Evolutionary conservation across 2,329 filamentous ascomycete genomes (phyloP).

Genomic region (Paraphaeosphaeria minitans): DNA sequence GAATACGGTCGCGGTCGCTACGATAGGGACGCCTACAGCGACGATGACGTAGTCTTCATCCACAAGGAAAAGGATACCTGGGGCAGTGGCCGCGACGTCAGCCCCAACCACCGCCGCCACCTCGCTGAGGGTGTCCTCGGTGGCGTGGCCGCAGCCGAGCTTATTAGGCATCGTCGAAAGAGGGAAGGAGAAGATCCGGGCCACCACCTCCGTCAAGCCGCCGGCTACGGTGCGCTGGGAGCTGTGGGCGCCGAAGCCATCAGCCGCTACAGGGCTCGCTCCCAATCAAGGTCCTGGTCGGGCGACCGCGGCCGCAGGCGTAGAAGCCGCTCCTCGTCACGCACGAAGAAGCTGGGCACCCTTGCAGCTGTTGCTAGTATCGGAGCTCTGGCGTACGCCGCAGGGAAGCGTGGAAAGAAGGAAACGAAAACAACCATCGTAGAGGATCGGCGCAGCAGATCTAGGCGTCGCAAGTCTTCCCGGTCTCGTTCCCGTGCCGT

Average conservation of each 20-base stretch:
- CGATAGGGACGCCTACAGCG: constrained; percentile 59
- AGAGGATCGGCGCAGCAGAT: constrained; percentile 55
- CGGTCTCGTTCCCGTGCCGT: constrained; percentile 26
- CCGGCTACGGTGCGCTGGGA: constrained; percentile 66
- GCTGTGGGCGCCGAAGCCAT: constrained; percentile 66
- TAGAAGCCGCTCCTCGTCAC: constrained; percentile 44
- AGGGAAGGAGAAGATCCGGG: constrained; percentile 60
- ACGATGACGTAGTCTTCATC: constrained; percentile 66
- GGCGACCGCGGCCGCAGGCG: constrained; percentile 33
- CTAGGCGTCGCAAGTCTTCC: constrained; percentile 52
- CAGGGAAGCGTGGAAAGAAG: constrained; percentile 54
- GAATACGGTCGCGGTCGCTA: constrained; percentile 47
- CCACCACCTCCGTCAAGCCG: constrained; percentile 57
- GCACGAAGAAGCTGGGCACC: constrained; percentile 60
- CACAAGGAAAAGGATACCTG: constrained; percentile 58
- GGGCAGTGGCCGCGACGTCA: constrained; percentile 38
- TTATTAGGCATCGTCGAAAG: constrained; percentile 63
- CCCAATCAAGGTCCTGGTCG: constrained; percentile 47
- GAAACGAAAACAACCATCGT: constrained; percentile 53
- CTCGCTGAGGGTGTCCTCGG: constrained; percentile 67
- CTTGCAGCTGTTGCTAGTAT: constrained; percentile 65
- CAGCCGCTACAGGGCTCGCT: constrained; percentile 56
- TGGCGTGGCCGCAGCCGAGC: constrained; percentile 64
- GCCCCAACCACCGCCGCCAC: constrained; percentile 60
- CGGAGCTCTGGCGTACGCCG: constrained; percentile 62